phyloP scores from a whole-genome alignment of 1,284 basidiomycete genomes.

The Paramarasmius palmivorus region DNA sequence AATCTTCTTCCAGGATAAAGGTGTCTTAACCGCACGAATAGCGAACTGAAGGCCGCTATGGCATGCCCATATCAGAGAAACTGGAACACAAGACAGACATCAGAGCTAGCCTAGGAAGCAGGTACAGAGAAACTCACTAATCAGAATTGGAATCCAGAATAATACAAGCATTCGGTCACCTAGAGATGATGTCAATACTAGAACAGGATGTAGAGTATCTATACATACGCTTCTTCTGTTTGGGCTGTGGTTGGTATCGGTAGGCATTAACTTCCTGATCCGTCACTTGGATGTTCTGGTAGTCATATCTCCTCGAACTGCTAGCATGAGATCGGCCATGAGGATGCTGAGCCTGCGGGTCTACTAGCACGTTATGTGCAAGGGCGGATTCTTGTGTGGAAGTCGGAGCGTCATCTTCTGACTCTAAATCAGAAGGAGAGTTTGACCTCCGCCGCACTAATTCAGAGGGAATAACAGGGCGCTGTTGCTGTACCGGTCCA shows the following conservation, averaged over 20 bases:
- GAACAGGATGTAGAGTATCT: neutral
- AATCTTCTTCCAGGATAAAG: slow-evolving; percentile 33
- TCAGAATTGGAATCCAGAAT: slow-evolving; percentile 92
- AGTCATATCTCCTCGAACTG: slow-evolving; percentile 20
- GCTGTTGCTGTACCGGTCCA: neutral
- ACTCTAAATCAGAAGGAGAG: slow-evolving; percentile 12
- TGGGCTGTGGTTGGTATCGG: slow-evolving; percentile 57
- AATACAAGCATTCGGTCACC: slow-evolving; percentile 91
- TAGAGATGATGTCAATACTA: slow-evolving; percentile 28
- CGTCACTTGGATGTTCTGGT: slow-evolving; percentile 36
- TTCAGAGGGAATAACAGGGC: slow-evolving; percentile 21
- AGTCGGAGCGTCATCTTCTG: too few relatives aligned
- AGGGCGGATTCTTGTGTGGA: neutral
- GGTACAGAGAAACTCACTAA: slow-evolving; percentile 55
- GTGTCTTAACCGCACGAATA: slow-evolving; percentile 52
- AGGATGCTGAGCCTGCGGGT: slow-evolving; percentile 12
- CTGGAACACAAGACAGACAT: slow-evolving; percentile 36
- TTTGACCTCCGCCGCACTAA: slow-evolving; percentile 12
- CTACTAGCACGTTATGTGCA: neutral
- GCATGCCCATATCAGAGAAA: slow-evolving; percentile 69
- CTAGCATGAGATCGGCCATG: too few relatives aligned
- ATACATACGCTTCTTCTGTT: slow-evolving; percentile 71
- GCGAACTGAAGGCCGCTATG: slow-evolving; percentile 58
- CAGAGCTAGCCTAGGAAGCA: neutral
- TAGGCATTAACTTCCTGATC: slow-evolving; percentile 69